phyloP scores from a whole-genome alignment of 192 early-diverging fungal genomes.

The Umbelopsis ramanniana region DNA sequence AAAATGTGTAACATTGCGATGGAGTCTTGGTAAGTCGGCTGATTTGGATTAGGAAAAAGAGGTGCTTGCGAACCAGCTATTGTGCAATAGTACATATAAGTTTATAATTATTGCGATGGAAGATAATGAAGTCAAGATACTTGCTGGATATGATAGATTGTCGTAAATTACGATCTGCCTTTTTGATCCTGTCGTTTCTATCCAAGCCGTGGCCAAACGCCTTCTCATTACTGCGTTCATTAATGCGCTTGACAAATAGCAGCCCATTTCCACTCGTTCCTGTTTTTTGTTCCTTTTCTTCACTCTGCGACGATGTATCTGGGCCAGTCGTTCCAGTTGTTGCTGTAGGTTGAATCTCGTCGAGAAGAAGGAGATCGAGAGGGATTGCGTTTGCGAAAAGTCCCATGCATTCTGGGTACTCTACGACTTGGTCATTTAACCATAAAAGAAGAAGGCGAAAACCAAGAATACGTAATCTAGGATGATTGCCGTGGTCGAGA shows the following conservation, averaged over 20 bases:
- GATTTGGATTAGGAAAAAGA: conserved; percentile 59
- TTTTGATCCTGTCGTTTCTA: conserved; percentile 32
- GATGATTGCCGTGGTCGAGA: conserved; percentile 70
- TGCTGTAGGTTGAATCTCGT: conserved; percentile 42
- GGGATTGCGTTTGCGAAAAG: conserved; percentile 72
- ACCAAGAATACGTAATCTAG: conserved; percentile 69
- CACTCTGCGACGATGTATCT: conserved; percentile 1
- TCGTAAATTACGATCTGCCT: conserved; percentile 10
- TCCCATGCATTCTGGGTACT: conserved; percentile 59
- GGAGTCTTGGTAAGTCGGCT: conserved; percentile 60
- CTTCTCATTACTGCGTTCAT: conserved; percentile 29
- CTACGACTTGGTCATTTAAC: conserved; percentile 68
- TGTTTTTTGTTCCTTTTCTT: conserved; percentile 7
- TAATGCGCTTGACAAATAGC: conserved; percentile 38
- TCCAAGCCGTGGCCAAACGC: conserved; percentile 18
- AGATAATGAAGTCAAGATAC: not conserved
- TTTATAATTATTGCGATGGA: too few relatives aligned
- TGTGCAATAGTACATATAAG: too few relatives aligned
- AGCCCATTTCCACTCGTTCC: conserved; percentile 5
- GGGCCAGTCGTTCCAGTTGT: conserved; percentile 27
- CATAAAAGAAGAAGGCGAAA: conserved; percentile 73
- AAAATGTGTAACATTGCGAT: conserved; percentile 56
- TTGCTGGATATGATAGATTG: conserved; percentile 31
- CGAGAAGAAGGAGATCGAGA: conserved; percentile 57
- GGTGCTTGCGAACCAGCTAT: conserved; percentile 49